Percentiles rank a stretch among this genome's conserved stretches.
phyloP scores from a whole-genome alignment of 768 basidiomycete species.

The Lactarius sp. region DNA sequence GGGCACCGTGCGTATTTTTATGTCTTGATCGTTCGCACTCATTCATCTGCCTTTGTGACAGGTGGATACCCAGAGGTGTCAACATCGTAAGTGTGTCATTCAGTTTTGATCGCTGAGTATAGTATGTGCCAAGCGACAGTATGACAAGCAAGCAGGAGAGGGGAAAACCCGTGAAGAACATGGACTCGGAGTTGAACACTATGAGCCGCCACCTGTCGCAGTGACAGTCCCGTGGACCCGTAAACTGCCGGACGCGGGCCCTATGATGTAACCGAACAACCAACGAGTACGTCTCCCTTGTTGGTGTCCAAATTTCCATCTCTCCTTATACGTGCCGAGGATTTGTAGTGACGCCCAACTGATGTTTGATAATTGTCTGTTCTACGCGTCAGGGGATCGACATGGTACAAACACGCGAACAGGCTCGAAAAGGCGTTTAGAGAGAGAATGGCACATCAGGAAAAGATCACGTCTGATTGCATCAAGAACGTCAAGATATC shows the following conservation, averaged over 20 bases:
- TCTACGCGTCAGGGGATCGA: conserved; percentile 73
- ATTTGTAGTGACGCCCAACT: conserved; percentile 80
- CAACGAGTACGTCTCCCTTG: conserved; percentile 70
- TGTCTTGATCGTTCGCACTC: conserved; percentile 3
- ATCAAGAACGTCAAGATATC: neutral
- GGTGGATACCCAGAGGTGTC: conserved; percentile 82
- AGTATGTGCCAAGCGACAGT: neutral
- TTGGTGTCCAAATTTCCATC: neutral
- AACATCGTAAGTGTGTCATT: conserved; percentile 47
- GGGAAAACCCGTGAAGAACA: conserved; percentile 43
- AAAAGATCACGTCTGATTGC: too few species aligned
- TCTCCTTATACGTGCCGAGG: conserved; percentile 30
- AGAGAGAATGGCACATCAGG: conserved; percentile 38
- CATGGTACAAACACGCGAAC: conserved; percentile 80
- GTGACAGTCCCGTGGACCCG: conserved; percentile 86
- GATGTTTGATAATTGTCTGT: conserved; percentile 83
- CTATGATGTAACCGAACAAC: conserved; percentile 79
- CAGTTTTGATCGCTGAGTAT: neutral
- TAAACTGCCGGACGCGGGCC: conserved; percentile 84
- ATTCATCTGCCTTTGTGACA: conserved; percentile 31
- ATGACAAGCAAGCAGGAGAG: conserved; percentile 29
- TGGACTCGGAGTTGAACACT: conserved; percentile 53
- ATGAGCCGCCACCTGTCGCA: conserved; percentile 74
- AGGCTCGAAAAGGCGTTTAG: conserved; percentile 76
- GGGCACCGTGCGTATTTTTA: conserved; percentile 63